Evolutionary conservation across 345 rosid species (phyloP).

Genomic region (Microcos paniculata): DNA sequence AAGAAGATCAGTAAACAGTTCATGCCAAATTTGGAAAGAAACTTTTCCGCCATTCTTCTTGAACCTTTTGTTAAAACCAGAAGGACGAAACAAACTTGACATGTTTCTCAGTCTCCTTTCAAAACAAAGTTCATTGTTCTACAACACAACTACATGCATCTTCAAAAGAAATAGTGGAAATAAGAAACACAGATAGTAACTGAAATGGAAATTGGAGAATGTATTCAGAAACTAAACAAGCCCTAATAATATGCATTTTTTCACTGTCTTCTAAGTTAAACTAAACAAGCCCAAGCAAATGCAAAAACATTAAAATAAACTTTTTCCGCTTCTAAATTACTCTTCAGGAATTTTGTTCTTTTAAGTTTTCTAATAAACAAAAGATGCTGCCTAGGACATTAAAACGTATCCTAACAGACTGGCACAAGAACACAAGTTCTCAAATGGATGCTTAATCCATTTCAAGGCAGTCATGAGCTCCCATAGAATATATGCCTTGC

Average conservation of each 20-base stretch:
- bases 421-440: neutral
- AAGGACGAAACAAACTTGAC: too few relatives aligned
- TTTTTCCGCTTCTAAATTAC: neutral
- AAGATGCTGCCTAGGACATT: neutral
- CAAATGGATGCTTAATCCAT: neutral
- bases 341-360: neutral
- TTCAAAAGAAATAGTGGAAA: neutral
- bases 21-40: too few relatives aligned
- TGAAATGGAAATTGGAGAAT: neutral
- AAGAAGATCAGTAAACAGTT: too few relatives aligned
- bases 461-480: neutral
- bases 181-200: neutral
- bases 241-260: neutral
- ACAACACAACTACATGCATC: neutral
- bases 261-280: neutral
- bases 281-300: too few relatives aligned
- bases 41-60: too few relatives aligned
- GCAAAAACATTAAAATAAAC: neutral
- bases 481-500: neutral
- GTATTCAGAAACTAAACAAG: neutral
- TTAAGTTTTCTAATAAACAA: neutral
- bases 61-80: too few relatives aligned
- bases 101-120: too few relatives aligned
- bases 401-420: neutral
- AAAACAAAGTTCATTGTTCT: too few relatives aligned